phyloP scores from a whole-genome alignment of 2,329 filamentous ascomycete species.

The Aspergillus fructus region DNA sequence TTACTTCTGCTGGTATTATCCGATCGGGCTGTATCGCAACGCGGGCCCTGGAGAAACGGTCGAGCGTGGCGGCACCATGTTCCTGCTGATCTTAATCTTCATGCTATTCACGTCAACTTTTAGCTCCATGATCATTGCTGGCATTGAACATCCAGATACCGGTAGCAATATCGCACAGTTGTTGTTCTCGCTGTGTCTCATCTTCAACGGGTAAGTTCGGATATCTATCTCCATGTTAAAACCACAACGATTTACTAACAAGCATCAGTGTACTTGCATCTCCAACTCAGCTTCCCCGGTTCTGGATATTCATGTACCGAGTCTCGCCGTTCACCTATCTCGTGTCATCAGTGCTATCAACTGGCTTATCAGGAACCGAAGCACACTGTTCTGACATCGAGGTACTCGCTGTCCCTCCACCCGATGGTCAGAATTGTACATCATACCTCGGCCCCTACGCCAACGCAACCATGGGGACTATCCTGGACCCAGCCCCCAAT shows the following conservation, averaged over 20 bases:
- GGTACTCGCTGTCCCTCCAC: conserved; percentile 44
- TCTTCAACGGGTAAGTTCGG: conserved; percentile 50
- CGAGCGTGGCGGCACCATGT: conserved; percentile 61
- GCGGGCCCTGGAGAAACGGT: conserved; percentile 34
- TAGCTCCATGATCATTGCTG: conserved; percentile 69
- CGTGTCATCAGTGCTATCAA: conserved; percentile 42
- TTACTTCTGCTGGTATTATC: conserved; percentile 67
- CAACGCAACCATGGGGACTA: conserved; percentile 53
- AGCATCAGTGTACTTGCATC: conserved; percentile 57
- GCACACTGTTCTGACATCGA: conserved; percentile 37
- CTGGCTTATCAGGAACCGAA: conserved; percentile 29
- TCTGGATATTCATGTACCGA: conserved; percentile 78
- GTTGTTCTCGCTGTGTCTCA: conserved; percentile 55
- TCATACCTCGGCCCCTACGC: conserved; percentile 63
- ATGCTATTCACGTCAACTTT: conserved; percentile 70
- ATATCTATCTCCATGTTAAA: not conserved
- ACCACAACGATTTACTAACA: not conserved
- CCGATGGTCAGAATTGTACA: conserved; percentile 61
- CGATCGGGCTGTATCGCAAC: conserved; percentile 48
- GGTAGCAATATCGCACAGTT: conserved; percentile 62
- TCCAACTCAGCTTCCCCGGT: conserved; percentile 60
- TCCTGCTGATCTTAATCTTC: conserved; percentile 64
- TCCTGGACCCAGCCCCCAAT: conserved; percentile 61
- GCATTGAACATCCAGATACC: conserved; percentile 65
- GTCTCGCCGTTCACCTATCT: conserved; percentile 66